A percentile compares a stretch with the other conserved stretches of the same genome.
Conservation (phyloP, 2,329 filamentous ascomycete species). For the Colletotrichum phormii region DNA sequence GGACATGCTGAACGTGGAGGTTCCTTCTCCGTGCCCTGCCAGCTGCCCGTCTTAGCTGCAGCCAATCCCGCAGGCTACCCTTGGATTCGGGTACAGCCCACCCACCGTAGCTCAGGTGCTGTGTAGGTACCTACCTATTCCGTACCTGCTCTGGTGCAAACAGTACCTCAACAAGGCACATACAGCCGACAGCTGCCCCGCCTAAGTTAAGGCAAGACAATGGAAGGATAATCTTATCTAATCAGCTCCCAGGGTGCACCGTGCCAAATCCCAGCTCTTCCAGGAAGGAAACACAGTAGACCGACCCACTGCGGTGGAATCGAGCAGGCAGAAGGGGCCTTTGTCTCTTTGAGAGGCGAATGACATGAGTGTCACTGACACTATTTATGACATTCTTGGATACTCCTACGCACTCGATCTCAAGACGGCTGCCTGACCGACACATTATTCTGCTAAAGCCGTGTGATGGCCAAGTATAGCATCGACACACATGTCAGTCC, state of each 20-base stretch:
- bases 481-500: conserved; percentile 10
- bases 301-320: conserved; percentile 8
- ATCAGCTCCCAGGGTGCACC: not conserved
- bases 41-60: conserved; percentile 3
- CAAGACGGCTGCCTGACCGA: not conserved
- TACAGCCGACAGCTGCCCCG: not conserved
- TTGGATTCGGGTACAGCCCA: conserved; percentile 6
- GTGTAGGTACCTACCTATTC: not conserved
- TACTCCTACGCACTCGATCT: not conserved
- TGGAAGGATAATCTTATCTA: not conserved
- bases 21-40: conserved; percentile 1
- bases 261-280: not conserved
- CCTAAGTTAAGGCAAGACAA: too few relatives aligned
- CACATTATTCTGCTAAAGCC: not conserved
- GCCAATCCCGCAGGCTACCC: conserved; percentile 7
- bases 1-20: conserved; percentile 3
- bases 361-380: not conserved
- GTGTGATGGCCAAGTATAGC: conserved; percentile 1
- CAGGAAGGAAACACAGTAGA: not conserved
- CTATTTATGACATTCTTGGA: not conserved
- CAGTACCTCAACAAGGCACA: too few relatives aligned
- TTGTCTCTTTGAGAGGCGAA: conserved; percentile 4
- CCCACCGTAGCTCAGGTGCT: not conserved
- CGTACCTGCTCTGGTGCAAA: too few relatives aligned
- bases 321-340: not conserved